These are phyloP conservation scores for Fusarium beomiforme DNA, from an alignment of 2,329 filamentous ascomycete species.

Conservation along the genomic window DNA sequence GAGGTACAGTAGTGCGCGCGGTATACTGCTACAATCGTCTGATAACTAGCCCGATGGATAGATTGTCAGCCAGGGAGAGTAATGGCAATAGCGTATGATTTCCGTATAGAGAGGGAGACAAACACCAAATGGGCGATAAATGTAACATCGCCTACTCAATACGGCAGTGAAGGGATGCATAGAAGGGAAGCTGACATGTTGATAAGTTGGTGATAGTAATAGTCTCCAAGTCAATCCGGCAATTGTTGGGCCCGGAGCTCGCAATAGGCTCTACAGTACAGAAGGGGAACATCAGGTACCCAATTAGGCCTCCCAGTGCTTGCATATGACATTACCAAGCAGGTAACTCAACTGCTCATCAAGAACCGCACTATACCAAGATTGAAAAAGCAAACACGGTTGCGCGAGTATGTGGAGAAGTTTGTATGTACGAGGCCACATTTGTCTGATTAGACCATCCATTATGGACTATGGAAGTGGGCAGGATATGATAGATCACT, in stretches of 20 bases:
- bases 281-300: background rate
- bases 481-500: slow-evolving; percentile 36
- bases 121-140: slow-evolving; percentile 8
- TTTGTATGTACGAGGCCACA: slow-evolving; percentile 14
- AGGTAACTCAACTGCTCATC: slow-evolving; percentile 19
- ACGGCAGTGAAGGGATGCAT: slow-evolving; percentile 10
- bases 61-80: slow-evolving; percentile 6
- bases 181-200: background rate
- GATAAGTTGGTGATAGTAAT: background rate
- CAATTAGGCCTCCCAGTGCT: background rate
- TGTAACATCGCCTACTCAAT: background rate
- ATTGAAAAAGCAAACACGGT: slow-evolving; percentile 30
- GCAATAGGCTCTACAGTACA: background rate
- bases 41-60: slow-evolving; percentile 4
- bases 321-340: background rate
- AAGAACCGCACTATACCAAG: slow-evolving; percentile 19
- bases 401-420: slow-evolving; percentile 17
- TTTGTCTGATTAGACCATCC: slow-evolving; percentile 41
- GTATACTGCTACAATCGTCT: slow-evolving; percentile 8
- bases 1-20: slow-evolving; percentile 29
- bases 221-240: background rate
- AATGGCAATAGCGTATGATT: background rate
- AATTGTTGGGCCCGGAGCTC: slow-evolving; percentile 6
- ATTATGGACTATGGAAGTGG: slow-evolving; percentile 5
- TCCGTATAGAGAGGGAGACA: slow-evolving; percentile 22